A percentile compares a stretch with the other conserved stretches of the same genome.
These are phyloP conservation scores for Cicer cuneatum DNA, from an alignment of 306 rosid species.

Conservation along the genomic window DNA sequence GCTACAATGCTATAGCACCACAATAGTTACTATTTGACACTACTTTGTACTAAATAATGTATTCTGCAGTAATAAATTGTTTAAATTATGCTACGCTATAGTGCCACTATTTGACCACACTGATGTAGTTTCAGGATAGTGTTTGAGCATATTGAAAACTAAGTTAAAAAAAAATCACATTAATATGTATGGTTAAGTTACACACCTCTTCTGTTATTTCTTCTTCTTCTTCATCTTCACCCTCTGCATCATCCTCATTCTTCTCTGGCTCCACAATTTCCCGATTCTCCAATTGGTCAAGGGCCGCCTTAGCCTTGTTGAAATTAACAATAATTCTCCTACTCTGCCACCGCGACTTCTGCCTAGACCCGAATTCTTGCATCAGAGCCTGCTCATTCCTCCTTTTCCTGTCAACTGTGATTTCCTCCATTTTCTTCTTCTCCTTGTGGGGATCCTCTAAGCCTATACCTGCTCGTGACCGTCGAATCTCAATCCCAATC, in stretches of 20 bases:
- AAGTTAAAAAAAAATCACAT: slow-evolving; percentile 21
- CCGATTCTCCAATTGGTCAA: slow-evolving; percentile 88
- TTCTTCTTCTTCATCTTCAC: slow-evolving; percentile 62
- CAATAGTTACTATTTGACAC: too few relatives aligned
- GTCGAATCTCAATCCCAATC: slow-evolving; percentile 76
- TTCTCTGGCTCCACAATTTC: slow-evolving; percentile 68
- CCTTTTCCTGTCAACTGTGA: slow-evolving; percentile 50
- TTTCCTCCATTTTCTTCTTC: slow-evolving; percentile 71
- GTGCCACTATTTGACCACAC: too few relatives aligned
- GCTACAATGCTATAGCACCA: too few relatives aligned
- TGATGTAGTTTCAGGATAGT: neutral
- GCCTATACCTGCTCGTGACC: slow-evolving; percentile 94
- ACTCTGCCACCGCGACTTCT: slow-evolving; percentile 80
- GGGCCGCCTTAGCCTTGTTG: slow-evolving; percentile 78
- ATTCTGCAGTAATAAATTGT: too few relatives aligned
- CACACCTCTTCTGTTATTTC: slow-evolving; percentile 81
- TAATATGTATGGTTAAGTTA: slow-evolving; percentile 24
- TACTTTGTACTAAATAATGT: too few relatives aligned
- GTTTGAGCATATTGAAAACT: slow-evolving; percentile 26
- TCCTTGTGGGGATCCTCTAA: slow-evolving; percentile 69
- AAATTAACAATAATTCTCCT: slow-evolving; percentile 67
- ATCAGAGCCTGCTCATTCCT: slow-evolving; percentile 64
- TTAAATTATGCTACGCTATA: too few relatives aligned
- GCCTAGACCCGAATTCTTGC: slow-evolving; percentile 83
- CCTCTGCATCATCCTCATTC: slow-evolving; percentile 70